Evolutionary conservation across 2,329 filamentous ascomycete species (phyloP).

Genomic region (Colletotrichum higginsianum): DNA sequence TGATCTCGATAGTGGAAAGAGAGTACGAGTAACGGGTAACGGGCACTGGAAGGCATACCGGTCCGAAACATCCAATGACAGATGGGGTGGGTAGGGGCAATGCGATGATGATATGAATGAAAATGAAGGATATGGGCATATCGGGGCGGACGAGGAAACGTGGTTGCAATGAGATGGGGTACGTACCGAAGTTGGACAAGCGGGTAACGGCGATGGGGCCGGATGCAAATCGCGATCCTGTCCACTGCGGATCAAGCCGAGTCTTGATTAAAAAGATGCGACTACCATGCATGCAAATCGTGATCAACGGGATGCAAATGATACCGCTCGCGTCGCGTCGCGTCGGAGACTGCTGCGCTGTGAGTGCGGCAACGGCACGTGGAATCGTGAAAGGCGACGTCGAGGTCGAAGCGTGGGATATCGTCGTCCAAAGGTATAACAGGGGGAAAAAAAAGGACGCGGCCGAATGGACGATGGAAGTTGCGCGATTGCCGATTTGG

Average conservation of each 20-base stretch:
- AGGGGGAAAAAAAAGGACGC: not conserved
- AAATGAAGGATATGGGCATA: constrained; percentile 8
- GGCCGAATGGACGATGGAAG: not conserved
- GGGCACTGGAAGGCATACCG: not conserved
- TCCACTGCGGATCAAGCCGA: constrained; percentile 42
- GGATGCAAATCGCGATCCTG: constrained; percentile 38
- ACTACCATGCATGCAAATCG: constrained; percentile 39
- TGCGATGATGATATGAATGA: not conserved
- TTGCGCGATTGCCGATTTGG: not conserved
- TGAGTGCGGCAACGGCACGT: not conserved
- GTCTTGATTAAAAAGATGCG: constrained; percentile 33
- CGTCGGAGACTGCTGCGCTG: constrained; percentile 5
- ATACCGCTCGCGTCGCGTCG: constrained; percentile 12
- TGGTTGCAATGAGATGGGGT: not conserved
- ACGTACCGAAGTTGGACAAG: constrained; percentile 30
- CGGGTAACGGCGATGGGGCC: constrained; percentile 39
- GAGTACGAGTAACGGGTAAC: not conserved
- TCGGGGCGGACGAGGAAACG: constrained; percentile 13
- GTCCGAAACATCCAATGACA: constrained; percentile 18
- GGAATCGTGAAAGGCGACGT: not conserved
- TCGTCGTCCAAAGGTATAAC: not conserved
- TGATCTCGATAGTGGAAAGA: constrained; percentile 19
- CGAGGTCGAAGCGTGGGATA: not conserved
- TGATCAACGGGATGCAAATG: constrained; percentile 17
- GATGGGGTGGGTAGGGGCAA: not conserved